phyloP scores from a whole-genome alignment of 169 alveolate genomes.

The Cryptosporidium ryanae region DNA sequence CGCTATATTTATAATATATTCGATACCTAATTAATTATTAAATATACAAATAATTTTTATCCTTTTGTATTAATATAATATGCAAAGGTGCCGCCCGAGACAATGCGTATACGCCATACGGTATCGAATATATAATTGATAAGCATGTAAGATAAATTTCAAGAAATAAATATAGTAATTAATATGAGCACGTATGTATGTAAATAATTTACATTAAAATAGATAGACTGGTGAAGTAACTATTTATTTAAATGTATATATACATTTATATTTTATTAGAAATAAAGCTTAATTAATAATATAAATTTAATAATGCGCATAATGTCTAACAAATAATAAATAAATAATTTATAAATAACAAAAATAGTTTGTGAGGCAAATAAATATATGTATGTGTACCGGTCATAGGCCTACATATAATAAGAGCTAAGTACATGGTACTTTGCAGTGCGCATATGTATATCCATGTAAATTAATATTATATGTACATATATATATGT shows the following conservation, averaged over 20 bases:
- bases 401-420: constrained; percentile 66
- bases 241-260: background rate
- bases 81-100: too few species aligned
- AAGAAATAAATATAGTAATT: too few species aligned
- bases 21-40: too few species aligned
- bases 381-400: constrained; percentile 71
- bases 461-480: constrained; percentile 71
- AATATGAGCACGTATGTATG: too few species aligned
- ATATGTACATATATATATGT: background rate
- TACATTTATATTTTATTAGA: background rate
- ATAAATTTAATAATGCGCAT: constrained; percentile 11
- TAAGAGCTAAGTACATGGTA: constrained; percentile 76
- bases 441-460: constrained; percentile 77
- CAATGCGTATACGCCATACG: too few species aligned
- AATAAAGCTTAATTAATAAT: constrained; percentile 4
- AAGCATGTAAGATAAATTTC: too few species aligned
- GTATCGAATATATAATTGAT: too few species aligned
- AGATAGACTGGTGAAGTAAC: too few species aligned
- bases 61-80: too few species aligned
- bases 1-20: too few species aligned
- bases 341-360: constrained; percentile 8
- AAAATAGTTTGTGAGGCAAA: constrained; percentile 68
- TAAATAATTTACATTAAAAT: too few species aligned
- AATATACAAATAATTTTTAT: too few species aligned
- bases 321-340: constrained; percentile 13